Evolutionary conservation across 352 stramenopile genomes (phyloP).

Genomic region (Vaucheria bursata): DNA sequence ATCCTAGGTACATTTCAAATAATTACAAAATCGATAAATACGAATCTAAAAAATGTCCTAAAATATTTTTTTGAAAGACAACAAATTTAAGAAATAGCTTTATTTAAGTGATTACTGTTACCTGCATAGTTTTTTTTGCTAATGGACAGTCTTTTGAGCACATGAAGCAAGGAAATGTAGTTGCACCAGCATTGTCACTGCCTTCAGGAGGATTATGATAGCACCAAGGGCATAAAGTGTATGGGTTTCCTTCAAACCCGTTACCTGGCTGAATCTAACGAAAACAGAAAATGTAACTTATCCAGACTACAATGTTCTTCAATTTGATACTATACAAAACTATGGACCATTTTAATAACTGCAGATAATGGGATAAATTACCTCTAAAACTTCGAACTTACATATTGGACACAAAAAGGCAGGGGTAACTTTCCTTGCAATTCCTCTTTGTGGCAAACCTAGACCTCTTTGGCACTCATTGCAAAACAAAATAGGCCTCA

Average conservation of each 20-base stretch:
- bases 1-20: too few species aligned
- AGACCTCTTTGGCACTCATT: slow-evolving; percentile 15
- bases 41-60: too few species aligned
- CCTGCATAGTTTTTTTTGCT: background rate
- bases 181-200: slow-evolving; percentile 13
- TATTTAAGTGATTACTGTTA: too few species aligned
- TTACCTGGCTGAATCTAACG: slow-evolving; percentile 17
- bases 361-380: too few species aligned
- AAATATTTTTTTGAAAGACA: too few species aligned
- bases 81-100: too few species aligned
- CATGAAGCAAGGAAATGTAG: slow-evolving; percentile 41
- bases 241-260: slow-evolving; percentile 19
- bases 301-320: too few species aligned
- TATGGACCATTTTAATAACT: too few species aligned
- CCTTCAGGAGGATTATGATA: slow-evolving; percentile 32
- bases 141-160: slow-evolving; percentile 54
- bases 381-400: slow-evolving; percentile 21
- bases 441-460: slow-evolving; percentile 31
- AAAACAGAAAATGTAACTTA: too few species aligned
- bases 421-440: slow-evolving; percentile 18
- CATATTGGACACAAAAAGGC: slow-evolving; percentile 39
- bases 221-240: slow-evolving; percentile 36
- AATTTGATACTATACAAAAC: too few species aligned
- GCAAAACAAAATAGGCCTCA: slow-evolving; percentile 34
- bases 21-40: too few species aligned